phyloP scores from a whole-genome alignment of 345 rosid genomes.

The Melaleuca quinquenervia region DNA sequence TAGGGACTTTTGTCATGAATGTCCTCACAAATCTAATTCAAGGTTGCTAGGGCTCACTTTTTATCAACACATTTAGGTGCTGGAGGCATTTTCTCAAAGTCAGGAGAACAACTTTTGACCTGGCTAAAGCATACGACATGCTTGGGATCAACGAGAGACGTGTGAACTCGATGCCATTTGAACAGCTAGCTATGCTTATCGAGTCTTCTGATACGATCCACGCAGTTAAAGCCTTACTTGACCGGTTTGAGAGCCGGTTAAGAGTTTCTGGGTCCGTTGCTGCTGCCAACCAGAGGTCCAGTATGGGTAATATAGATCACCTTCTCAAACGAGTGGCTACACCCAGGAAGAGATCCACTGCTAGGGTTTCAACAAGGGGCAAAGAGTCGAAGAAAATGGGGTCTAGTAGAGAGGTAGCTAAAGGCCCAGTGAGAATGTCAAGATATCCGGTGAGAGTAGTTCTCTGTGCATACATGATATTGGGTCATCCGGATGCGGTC shows the following conservation, averaged over 20 bases:
- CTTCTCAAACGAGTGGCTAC: conserved; percentile 79
- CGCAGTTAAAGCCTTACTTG: conserved; percentile 54
- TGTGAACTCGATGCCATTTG: conserved; percentile 65
- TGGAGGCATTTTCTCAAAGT: conserved; percentile 70
- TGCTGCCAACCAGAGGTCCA: conserved; percentile 11
- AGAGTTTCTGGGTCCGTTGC: conserved; percentile 40
- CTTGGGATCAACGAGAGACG: conserved; percentile 47
- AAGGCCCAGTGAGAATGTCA: conserved; percentile 28
- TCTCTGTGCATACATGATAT: conserved; percentile 92
- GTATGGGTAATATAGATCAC: conserved; percentile 71
- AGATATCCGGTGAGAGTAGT: conserved; percentile 86
- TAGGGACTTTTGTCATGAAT: background rate
- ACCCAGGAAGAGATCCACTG: conserved; percentile 44
- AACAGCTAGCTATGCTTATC: conserved; percentile 63
- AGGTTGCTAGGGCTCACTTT: background rate
- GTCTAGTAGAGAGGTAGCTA: conserved; percentile 20
- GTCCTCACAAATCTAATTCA: background rate
- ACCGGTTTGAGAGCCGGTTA: conserved; percentile 72
- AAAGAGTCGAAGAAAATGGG: conserved; percentile 45
- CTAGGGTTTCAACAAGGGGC: conserved; percentile 29
- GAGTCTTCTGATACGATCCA: conserved; percentile 55
- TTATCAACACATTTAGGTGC: conserved; percentile 34
- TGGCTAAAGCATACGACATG: conserved; percentile 56
- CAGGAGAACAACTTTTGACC: conserved; percentile 57
- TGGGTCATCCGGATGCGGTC: conserved; percentile 96